Base-by-base conservation (phyloP, 805 yeast species). In the Metschnikowia dekortorum region DNA sequence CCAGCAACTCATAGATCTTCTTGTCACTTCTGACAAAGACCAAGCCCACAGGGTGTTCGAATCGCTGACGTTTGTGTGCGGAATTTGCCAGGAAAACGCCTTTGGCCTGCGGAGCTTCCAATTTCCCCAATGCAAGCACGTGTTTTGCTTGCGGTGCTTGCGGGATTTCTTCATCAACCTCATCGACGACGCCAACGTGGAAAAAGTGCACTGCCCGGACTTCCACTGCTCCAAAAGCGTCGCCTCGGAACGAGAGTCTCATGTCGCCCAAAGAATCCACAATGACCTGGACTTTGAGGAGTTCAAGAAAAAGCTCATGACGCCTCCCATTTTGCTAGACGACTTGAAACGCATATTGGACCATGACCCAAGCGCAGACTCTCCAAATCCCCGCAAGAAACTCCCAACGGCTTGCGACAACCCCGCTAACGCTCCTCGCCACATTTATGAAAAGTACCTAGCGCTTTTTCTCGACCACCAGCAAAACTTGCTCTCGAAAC, bases 191-290 rank as follows among this genome's bases (percentile, higher is more conserved):
- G 87, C 84, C 3, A 78, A 76, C 34, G 69, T 80, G 4, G 72
- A 72, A 14, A 75, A 68, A 42, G 66, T 83, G 1, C 82, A 81
- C 59, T 83, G 88, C 56, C 87, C 87, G 0, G 74, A 80, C 42
- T 78, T 75, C 55, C 73, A 70, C 36, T 78, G 82, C 49, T 74
- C 79, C 3, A 68, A 63, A 48, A 34, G 36, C 9, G 54, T 51
- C 29, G 59, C 58, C 33, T 42, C 53, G 14, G 46, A 49, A 16
- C 50, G 61, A 30, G 57, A 62, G 42, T 6, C 30, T 4, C 45
- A 18, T 11, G 9, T 41, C 11, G 6, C 30, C 6, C 45, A 32
- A 11, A 30, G 37, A 8, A 41, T 41, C 10, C 18, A 28, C 13
- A 41, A 22, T 31, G 37, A 32, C 3, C 59, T 65, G 34, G 56